Evolutionary conservation across 192 early-diverging fungal genomes (phyloP), one percentile per base, ranked within the genome.

Genomic region (Rhizoclosmatium globosum): DNA sequence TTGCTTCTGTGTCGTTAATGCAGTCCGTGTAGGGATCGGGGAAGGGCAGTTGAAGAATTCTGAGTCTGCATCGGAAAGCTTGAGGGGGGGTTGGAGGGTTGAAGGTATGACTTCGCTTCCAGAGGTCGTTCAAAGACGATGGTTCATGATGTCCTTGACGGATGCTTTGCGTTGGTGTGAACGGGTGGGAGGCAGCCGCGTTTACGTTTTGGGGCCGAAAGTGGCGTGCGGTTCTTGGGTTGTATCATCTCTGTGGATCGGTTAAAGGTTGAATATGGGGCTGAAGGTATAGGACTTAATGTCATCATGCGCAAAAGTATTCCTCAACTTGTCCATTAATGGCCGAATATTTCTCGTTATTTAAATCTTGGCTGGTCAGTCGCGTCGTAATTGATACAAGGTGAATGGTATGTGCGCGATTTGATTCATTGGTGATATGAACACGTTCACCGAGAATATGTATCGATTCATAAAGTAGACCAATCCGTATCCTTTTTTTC

Each of bases 91-190:
- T 13, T 53, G 50, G 50, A 53, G 17, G 9, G n/a, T n/a, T n/a
- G n/a, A n/a, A 7, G 50, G 50, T 53, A 53, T 64, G 0, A 87
- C 82, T 77, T 87, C 86, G 45, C 80, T n/a, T 76, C 86, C 86
- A 87, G 4, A 87, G 68, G 64, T 87, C 86, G 42, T 87, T n/a
- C 86, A 73, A 87, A 83, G 4, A 86, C n/a, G n/a, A 43, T 84
- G 80, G 19, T 76, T 71, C 19, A 81, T 47, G 39, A 85, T 85
- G 57, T 85, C n/a, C 84, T 65, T 85, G 84, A 17, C 69, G 77
- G 9, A 85, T 83, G 46, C 79, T 83, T n/a, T 17, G 78, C 81
- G 56, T 72, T 81, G 21, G 84, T 23, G 81, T 80, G 19, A n/a
- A 82, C 71, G 4, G 81, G 83, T 7, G 74, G 74, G n/a, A 82